A percentile compares a stretch with the other conserved stretches of the same genome.
These are phyloP conservation scores for Buddleja alternifolia DNA, from an alignment of 257 asterid genomes.

Conservation along the genomic window DNA sequence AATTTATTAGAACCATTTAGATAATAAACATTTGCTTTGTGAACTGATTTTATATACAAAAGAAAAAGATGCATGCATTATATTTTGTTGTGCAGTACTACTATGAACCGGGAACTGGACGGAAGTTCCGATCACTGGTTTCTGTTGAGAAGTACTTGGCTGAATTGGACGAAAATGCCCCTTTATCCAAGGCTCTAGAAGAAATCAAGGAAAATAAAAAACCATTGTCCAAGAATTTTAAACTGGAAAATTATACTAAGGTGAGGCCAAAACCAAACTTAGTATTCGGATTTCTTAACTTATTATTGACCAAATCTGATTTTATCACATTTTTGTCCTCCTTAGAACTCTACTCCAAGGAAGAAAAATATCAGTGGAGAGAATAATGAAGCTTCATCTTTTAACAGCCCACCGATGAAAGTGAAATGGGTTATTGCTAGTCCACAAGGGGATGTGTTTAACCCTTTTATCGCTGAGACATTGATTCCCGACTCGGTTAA, in stretches of 20 bases:
- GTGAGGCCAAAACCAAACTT: conserved; percentile 37
- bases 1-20: neutral
- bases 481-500: conserved; percentile 58
- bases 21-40: neutral
- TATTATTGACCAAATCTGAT: neutral
- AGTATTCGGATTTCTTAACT: conserved; percentile 1
- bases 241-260: conserved; percentile 42
- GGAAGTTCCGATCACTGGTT: conserved; percentile 64
- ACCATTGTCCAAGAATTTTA: conserved; percentile 59
- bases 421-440: conserved; percentile 78
- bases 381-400: conserved; percentile 37
- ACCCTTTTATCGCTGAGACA: conserved; percentile 52
- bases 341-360: conserved; percentile 38
- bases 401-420: conserved; percentile 53
- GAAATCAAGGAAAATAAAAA: conserved; percentile 50
- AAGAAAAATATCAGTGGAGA: conserved; percentile 32
- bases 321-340: conserved; percentile 7
- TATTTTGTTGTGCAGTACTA: conserved; percentile 54
- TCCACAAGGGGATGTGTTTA: conserved; percentile 66
- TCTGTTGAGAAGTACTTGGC: conserved; percentile 62
- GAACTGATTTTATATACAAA: neutral
- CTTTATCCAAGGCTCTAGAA: conserved; percentile 53
- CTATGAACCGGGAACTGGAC: conserved; percentile 80
- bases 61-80: neutral
- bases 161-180: conserved; percentile 52